A percentile compares a stretch with the other conserved stretches of the same genome.
Evolutionary conservation across 164 flowering plant genomes (phyloP).

Genomic region (Akebia trifoliata): DNA sequence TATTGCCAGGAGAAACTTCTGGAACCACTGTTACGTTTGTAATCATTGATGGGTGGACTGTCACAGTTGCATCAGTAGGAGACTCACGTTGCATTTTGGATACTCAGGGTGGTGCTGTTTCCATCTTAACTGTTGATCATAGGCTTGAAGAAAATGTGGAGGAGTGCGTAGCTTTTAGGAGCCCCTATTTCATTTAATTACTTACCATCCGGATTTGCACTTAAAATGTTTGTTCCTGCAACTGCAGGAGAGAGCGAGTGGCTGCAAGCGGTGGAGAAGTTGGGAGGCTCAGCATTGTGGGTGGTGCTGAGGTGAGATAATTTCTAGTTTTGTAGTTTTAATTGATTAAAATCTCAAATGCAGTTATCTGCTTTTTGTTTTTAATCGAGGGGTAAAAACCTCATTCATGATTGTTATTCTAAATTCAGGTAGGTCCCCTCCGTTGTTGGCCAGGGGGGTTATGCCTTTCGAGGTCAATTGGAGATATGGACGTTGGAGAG

Average conservation of each 20-base stretch:
- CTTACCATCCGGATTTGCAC: neutral
- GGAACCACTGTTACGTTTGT: constrained; percentile 94
- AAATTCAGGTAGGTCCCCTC: constrained; percentile 71
- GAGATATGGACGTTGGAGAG: constrained; percentile 92
- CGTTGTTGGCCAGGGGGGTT: constrained; percentile 97
- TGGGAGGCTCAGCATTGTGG: constrained; percentile 77
- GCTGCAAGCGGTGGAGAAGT: constrained; percentile 96
- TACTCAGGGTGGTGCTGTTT: constrained; percentile 63
- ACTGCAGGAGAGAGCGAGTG: constrained; percentile 78
- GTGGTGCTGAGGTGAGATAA: constrained; percentile 60
- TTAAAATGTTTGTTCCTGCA: constrained; percentile 12
- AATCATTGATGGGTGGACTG: constrained; percentile 88
- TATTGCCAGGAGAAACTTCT: constrained; percentile 73
- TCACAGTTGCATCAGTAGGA: constrained; percentile 90
- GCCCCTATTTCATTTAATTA: constrained; percentile 2
- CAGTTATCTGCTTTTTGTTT: neutral
- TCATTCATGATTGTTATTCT: neutral
- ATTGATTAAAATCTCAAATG: neutral
- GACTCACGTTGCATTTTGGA: constrained; percentile 89
- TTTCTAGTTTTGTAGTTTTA: neutral
- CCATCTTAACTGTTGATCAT: constrained; percentile 78
- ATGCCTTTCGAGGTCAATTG: constrained; percentile 90
- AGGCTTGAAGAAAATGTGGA: constrained; percentile 88
- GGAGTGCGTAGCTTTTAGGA: constrained; percentile 48
- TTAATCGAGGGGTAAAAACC: neutral